phyloP scores from a whole-genome alignment of 257 asterid genomes.

The Lavandula angustifolia region DNA sequence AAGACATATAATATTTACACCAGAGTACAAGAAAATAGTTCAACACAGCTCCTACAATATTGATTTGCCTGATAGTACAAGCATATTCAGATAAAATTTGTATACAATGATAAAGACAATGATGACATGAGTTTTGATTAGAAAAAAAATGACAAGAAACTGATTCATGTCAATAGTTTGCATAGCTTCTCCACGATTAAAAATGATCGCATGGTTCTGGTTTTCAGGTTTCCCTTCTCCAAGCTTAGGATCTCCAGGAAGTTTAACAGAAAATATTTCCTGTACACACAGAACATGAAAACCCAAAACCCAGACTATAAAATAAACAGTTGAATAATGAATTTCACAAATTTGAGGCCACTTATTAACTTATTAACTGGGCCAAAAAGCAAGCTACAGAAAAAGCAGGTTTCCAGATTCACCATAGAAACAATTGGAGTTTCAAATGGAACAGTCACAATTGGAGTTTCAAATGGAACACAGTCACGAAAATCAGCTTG shows the following conservation, averaged over 20 bases:
- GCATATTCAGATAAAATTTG: slow-evolving; percentile 12
- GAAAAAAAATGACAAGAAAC: slow-evolving; percentile 41
- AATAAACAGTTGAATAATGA: slow-evolving; percentile 1
- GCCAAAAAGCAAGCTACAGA: slow-evolving; percentile 14
- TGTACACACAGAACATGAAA: slow-evolving; percentile 29
- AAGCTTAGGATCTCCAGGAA: slow-evolving; percentile 98
- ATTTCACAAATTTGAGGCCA: slow-evolving; percentile 2
- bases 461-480: slow-evolving; percentile 12
- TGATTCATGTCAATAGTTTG: slow-evolving; percentile 99
- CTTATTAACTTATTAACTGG: neutral
- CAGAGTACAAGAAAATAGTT: neutral
- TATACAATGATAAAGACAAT: neutral
- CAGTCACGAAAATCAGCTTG: slow-evolving; percentile 20
- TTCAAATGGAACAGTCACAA: too few species aligned
- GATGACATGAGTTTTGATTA: slow-evolving; percentile 10
- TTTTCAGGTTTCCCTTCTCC: slow-evolving; percentile 99
- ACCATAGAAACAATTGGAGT: slow-evolving; percentile 19
- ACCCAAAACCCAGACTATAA: slow-evolving; percentile 27
- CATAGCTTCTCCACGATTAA: slow-evolving; percentile 96
- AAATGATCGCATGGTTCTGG: slow-evolving; percentile 92
- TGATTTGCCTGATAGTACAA: neutral
- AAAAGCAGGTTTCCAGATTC: slow-evolving; percentile 3
- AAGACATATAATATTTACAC: neutral
- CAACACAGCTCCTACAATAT: neutral
- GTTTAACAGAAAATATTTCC: slow-evolving; percentile 94